phyloP scores from a whole-genome alignment of 2,329 filamentous ascomycete genomes.

The Plenodomus lindquistii region DNA sequence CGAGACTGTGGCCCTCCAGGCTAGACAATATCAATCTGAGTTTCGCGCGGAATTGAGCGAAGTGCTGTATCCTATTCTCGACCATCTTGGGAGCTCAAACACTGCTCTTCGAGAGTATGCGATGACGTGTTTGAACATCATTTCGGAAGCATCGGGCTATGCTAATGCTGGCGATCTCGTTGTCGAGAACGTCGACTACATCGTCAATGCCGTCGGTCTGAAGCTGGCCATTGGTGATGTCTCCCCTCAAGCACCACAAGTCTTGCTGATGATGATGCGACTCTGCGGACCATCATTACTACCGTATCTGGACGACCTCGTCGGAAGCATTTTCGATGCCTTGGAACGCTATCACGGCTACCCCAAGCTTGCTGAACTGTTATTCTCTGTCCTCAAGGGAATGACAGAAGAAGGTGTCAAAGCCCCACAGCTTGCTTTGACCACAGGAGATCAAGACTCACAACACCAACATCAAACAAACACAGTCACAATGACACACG shows the following conservation, averaged over 20 bases:
- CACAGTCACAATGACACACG: slow-evolving; percentile 20
- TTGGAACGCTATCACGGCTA: slow-evolving; percentile 97
- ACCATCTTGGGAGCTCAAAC: slow-evolving; percentile 77
- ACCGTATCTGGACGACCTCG: slow-evolving; percentile 87
- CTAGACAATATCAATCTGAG: slow-evolving; percentile 64
- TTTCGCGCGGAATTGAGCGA: slow-evolving; percentile 90
- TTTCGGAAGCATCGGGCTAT: slow-evolving; percentile 79
- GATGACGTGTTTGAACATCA: slow-evolving; percentile 77
- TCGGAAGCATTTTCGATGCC: slow-evolving; percentile 87
- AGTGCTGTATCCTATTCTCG: slow-evolving; percentile 85
- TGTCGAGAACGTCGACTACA: slow-evolving; percentile 91
- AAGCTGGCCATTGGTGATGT: slow-evolving; percentile 91
- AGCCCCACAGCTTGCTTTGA: slow-evolving; percentile 53
- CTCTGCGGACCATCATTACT: slow-evolving; percentile 80
- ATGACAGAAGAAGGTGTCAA: slow-evolving; percentile 81
- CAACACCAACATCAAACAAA: slow-evolving; percentile 1
- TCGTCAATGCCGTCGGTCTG: slow-evolving; percentile 88
- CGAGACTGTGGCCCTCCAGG: slow-evolving; percentile 78
- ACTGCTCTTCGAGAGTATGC: slow-evolving; percentile 75
- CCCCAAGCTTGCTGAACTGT: slow-evolving; percentile 76
- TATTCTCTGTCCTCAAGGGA: slow-evolving; percentile 81
- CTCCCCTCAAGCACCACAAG: slow-evolving; percentile 86
- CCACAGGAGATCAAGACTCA: slow-evolving; percentile 3
- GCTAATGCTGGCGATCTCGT: slow-evolving; percentile 74
- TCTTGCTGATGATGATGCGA: slow-evolving; percentile 90